A percentile compares a stretch with the other conserved stretches of the same genome.
These are phyloP conservation scores for Cenchrus americanus DNA, from an alignment of 176 grass and related monocot genomes.

Conservation along the genomic window DNA sequence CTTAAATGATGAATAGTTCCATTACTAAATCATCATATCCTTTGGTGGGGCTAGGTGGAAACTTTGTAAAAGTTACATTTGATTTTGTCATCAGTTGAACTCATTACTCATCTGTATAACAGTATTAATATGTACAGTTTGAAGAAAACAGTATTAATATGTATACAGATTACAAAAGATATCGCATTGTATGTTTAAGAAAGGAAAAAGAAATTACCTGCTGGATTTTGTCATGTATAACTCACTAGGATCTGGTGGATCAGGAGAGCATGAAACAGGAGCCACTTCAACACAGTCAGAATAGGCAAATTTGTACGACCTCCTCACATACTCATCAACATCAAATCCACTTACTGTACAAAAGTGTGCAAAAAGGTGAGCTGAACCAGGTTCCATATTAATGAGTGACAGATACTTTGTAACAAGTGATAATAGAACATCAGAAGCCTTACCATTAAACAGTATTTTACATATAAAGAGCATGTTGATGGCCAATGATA, in stretches of 20 bases:
- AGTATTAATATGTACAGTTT: background rate
- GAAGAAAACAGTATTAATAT: background rate
- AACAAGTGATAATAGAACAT: constrained; percentile 9
- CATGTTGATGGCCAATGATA: constrained; percentile 98
- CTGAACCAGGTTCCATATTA: constrained; percentile 8
- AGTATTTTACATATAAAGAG: constrained; percentile 98
- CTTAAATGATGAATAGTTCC: background rate
- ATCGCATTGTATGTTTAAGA: constrained; percentile 5
- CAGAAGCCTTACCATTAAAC: constrained; percentile 78
- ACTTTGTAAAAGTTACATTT: background rate
- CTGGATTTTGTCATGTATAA: constrained; percentile 90
- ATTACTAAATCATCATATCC: background rate
- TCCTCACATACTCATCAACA: constrained; percentile 98
- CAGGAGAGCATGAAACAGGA: constrained; percentile 86
- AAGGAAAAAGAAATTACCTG: constrained; percentile 57
- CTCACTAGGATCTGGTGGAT: constrained; percentile 95
- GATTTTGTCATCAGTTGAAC: background rate
- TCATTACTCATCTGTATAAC: background rate
- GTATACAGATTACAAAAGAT: constrained; percentile 2
- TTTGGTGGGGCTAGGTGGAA: background rate
- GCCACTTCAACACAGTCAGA: constrained; percentile 98
- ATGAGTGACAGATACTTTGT: constrained; percentile 2
- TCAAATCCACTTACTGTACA: constrained; percentile 84
- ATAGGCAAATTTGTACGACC: constrained; percentile 96
- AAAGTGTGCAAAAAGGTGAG: constrained; percentile 34